Evolutionary conservation across 2,329 filamentous ascomycete genomes (phyloP).

Genomic region (Cladorrhinum sp.): DNA sequence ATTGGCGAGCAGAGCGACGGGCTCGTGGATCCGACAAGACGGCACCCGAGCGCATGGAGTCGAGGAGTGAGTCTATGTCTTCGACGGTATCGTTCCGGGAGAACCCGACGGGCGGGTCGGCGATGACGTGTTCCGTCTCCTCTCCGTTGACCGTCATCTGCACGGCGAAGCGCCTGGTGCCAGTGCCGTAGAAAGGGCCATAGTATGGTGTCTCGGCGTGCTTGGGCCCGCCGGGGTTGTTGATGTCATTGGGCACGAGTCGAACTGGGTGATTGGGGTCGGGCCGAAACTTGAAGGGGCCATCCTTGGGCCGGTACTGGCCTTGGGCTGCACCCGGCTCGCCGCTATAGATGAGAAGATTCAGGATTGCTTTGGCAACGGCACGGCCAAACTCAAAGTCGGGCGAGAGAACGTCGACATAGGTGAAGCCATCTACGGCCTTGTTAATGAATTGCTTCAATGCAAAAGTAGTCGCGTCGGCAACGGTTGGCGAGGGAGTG

Average conservation of each 20-base stretch:
- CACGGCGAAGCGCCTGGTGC: constrained; percentile 9
- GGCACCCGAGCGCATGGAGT: constrained; percentile 12
- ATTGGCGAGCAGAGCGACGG: constrained; percentile 9
- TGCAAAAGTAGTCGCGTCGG: constrained; percentile 12
- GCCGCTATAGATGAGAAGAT: constrained; percentile 11
- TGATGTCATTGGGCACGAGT: constrained; percentile 10
- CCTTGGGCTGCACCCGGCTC: constrained; percentile 13
- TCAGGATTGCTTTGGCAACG: constrained; percentile 8
- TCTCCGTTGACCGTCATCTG: constrained; percentile 10
- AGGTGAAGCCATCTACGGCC: constrained; percentile 2
- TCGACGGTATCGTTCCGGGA: constrained; percentile 1
- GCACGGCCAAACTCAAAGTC: background rate
- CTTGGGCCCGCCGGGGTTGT: constrained; percentile 11
- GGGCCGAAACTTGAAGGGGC: constrained; percentile 10
- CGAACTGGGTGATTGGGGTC: constrained; percentile 7
- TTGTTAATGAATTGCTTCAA: constrained; percentile 6
- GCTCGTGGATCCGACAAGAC: constrained; percentile 3
- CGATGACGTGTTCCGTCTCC: constrained; percentile 12
- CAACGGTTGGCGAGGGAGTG: constrained; percentile 9
- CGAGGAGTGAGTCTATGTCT: constrained; percentile 11
- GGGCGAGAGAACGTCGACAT: constrained; percentile 4
- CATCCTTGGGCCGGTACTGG: constrained; percentile 12
- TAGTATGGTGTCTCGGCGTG: constrained; percentile 5
- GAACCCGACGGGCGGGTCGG: constrained; percentile 9
- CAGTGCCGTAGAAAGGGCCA: constrained; percentile 10